Evolutionary conservation across 257 asterid genomes (phyloP).

Genomic region (Solanum chilense): DNA sequence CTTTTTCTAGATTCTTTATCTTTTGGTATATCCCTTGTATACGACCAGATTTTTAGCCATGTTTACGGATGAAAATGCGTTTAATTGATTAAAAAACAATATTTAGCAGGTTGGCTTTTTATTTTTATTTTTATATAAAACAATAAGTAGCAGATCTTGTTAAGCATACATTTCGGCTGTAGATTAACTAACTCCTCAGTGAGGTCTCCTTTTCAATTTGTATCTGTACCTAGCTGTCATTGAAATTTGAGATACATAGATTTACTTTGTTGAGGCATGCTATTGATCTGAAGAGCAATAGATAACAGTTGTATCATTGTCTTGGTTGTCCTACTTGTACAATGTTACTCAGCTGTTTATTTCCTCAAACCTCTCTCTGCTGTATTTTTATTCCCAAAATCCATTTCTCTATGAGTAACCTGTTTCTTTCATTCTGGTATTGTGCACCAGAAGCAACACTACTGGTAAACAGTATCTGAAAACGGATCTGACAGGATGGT

Average conservation of each 20-base stretch:
- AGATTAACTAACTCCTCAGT: neutral
- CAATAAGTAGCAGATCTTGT: neutral
- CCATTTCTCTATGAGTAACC: neutral
- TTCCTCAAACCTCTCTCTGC: neutral
- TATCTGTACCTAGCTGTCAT: neutral
- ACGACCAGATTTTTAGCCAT: neutral
- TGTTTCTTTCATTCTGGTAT: neutral
- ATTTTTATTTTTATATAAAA: neutral
- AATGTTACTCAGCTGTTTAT: neutral
- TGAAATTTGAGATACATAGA: neutral
- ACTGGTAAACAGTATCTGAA: neutral
- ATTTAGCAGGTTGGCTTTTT: neutral
- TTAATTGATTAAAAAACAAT: neutral
- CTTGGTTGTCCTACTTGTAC: neutral
- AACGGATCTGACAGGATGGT: neutral
- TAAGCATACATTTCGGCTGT: neutral
- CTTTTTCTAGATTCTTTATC: neutral
- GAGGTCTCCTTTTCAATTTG: neutral
- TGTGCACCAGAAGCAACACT: neutral
- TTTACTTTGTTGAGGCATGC: neutral
- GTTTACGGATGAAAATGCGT: neutral
- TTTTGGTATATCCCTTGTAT: neutral
- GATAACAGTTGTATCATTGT: neutral
- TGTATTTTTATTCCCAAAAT: neutral
- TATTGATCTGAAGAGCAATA: neutral